Base-by-base conservation (phyloP, 75 land plant genomes). In the Sequoiadendron giganteum region DNA sequence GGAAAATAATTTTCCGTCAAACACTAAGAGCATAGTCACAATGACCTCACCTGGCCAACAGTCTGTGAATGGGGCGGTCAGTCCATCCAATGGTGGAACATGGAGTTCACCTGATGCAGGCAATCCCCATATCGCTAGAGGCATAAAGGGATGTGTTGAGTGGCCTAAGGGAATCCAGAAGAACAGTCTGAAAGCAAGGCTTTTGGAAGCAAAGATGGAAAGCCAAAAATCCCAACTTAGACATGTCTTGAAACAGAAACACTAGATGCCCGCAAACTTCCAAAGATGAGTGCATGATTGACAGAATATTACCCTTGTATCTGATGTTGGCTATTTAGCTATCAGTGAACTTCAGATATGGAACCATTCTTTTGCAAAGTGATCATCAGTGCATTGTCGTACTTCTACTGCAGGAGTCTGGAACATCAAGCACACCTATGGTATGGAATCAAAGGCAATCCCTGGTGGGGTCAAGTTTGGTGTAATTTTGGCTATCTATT, bases 121-220 rank as follows among this genome's bases (percentile, higher is more conserved):
- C 34, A 91, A 93, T 88, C 92, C 91, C 42, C 93, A 95, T 85
- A 87, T 91, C 14, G 84, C 87, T n/a, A 86, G 93, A 56, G 97
- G 95, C n/a, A 95, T 90, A 88, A 96, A 96, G 77, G 98, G 98
- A 28, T 94, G 92, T 83, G 91, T 92, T 32, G 95, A 95, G 87
- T 92, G 93, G 96, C 94, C 94, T 40, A 88, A 89, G 5, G 87
- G 86, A 11, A 79, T 65, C 18, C 92, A 90, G 85, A 94, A 92
- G 93, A 86, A 88, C 21, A 95, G 94, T 58, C 88, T 95, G 90
- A 95, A 95, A 87, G 88, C 93, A 14, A 95, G 90, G 84, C 94
- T 95, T 48, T 47, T 93, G 89, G 96, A 94, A 87, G 94, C 95
- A 36, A 95, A 91, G 77, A 72, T 90, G 65, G 90, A 90, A 87